Percentiles rank a stretch among this genome's conserved stretches.
Conservation (phyloP, 176 grass and related monocot species). For the Carex scoparia region DNA sequence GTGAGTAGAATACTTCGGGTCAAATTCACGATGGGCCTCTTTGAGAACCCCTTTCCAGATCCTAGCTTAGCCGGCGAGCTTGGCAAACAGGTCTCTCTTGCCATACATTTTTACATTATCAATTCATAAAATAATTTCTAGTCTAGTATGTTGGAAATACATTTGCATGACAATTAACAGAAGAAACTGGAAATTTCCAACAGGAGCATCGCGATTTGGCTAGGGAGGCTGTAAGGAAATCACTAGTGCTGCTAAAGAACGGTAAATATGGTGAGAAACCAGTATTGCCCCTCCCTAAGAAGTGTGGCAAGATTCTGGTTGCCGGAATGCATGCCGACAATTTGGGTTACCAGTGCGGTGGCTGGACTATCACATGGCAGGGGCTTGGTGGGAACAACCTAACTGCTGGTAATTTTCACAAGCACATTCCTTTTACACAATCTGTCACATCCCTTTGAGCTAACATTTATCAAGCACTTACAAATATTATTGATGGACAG, state of each 20-base stretch:
- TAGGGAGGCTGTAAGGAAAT: constrained; percentile 64
- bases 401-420: constrained; percentile 32
- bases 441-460: not conserved
- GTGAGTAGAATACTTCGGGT: constrained; percentile 60
- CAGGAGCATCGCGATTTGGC: constrained; percentile 72
- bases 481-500: constrained; percentile 11
- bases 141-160: not conserved
- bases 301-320: constrained; percentile 37
- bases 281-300: constrained; percentile 46
- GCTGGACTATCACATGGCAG: constrained; percentile 76
- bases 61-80: constrained; percentile 44
- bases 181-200: not conserved
- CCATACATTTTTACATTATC: constrained; percentile 10
- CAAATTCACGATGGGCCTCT: constrained; percentile 65
- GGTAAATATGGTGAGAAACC: constrained; percentile 34
- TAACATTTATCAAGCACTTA: not conserved
- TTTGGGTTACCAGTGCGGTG: constrained; percentile 68
- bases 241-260: constrained; percentile 58
- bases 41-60: constrained; percentile 62
- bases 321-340: constrained; percentile 55
- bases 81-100: constrained; percentile 35
- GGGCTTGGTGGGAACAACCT: constrained; percentile 44
- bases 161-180: not conserved
- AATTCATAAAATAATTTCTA: constrained; percentile 10
- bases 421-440: not conserved